A percentile compares a stretch with the other conserved stretches of the same genome.
Conservation (phyloP, 2,329 filamentous ascomycete genomes). For the Diaporthe citriasiana region DNA sequence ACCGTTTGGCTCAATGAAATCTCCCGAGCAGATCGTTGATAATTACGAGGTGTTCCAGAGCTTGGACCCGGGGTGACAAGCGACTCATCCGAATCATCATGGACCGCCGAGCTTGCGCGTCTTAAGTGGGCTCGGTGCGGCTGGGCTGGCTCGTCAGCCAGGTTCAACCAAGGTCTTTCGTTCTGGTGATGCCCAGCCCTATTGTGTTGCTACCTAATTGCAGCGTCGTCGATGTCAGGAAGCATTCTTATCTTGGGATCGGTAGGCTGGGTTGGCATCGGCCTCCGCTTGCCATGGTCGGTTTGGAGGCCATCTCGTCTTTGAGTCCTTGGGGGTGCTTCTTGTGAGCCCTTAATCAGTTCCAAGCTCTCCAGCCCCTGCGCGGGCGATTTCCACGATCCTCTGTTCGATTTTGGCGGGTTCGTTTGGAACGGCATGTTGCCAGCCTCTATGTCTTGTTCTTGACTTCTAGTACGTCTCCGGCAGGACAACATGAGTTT, state of each 20-base stretch:
- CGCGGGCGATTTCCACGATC: not conserved
- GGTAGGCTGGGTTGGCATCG: constrained; percentile 1
- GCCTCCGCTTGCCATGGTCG: constrained; percentile 4
- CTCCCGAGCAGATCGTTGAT: not conserved
- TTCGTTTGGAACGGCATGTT: constrained; percentile 31
- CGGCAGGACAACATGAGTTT: constrained; percentile 7
- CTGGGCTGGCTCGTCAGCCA: not conserved
- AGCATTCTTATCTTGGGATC: constrained; percentile 14
- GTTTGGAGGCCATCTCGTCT: not conserved
- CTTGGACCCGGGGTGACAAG: not conserved
- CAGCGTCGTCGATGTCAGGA: not conserved
- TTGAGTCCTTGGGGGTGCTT: too few species aligned
- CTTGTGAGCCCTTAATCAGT: not conserved
- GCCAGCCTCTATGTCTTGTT: constrained; percentile 10
- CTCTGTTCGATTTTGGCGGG: constrained; percentile 6
- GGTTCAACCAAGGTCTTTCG: too few species aligned
- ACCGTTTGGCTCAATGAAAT: too few species aligned
- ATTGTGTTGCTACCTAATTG: not conserved
- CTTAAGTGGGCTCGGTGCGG: not conserved
- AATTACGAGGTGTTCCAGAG: not conserved
- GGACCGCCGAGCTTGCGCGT: not conserved
- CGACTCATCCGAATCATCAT: not conserved
- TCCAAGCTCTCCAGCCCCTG: not conserved
- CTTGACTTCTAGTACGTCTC: not conserved
- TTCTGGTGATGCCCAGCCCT: too few species aligned